phyloP scores from a whole-genome alignment of 129 eudicot genomes.

The Smallanthus sonchifolius region DNA sequence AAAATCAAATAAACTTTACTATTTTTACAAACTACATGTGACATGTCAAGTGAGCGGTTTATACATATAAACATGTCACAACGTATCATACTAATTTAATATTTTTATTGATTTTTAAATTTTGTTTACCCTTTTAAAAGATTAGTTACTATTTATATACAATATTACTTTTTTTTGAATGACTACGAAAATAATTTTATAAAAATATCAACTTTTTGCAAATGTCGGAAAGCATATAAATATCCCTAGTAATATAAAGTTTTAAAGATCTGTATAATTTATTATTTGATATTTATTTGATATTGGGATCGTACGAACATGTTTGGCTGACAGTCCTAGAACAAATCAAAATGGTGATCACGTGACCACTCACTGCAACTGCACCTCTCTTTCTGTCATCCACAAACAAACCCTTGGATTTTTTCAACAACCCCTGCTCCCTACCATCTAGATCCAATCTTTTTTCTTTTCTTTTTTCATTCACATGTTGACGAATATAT shows the following conservation, averaged over 20 bases:
- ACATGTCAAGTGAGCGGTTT: not conserved
- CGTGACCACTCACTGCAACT: constrained; percentile 31
- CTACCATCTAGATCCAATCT: not conserved
- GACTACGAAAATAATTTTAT: too few relatives aligned
- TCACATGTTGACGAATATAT: not conserved
- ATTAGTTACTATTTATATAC: too few relatives aligned
- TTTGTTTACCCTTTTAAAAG: not conserved
- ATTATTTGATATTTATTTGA: not conserved
- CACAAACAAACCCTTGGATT: constrained; percentile 37
- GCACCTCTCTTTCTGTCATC: constrained; percentile 24
- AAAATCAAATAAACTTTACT: too few relatives aligned
- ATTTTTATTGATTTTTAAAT: not conserved
- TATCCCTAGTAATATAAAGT: too few relatives aligned
- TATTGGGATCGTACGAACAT: constrained; percentile 32
- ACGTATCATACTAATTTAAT: not conserved
- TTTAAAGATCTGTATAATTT: not conserved
- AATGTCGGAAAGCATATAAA: too few relatives aligned
- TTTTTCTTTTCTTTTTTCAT: not conserved
- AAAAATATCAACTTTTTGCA: too few relatives aligned
- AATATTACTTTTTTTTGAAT: too few relatives aligned
- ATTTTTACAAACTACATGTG: too few relatives aligned
- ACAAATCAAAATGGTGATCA: constrained; percentile 11
- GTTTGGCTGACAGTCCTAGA: constrained; percentile 26
- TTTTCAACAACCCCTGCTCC: constrained; percentile 14
- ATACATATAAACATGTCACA: not conserved